These are phyloP conservation scores for Kandelia obovata DNA, from an alignment of 345 rosid species.

Conservation along the genomic window DNA sequence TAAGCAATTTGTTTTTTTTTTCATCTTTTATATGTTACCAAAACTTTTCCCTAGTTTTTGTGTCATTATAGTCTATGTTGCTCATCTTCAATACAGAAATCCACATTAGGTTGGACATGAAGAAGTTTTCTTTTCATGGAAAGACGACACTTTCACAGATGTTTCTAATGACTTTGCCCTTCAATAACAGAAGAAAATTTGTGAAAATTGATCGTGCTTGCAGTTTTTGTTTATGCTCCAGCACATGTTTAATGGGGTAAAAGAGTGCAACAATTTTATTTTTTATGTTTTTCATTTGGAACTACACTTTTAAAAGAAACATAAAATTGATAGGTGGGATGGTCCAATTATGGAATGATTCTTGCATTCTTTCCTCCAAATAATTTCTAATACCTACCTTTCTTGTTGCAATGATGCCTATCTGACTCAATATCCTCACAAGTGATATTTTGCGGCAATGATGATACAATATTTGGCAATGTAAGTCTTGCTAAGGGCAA, in stretches of 20 bases:
- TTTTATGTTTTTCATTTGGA: neutral
- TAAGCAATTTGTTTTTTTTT: conserved; percentile 31
- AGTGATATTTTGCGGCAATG: conserved; percentile 94
- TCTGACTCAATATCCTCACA: conserved; percentile 86
- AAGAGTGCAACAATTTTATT: neutral
- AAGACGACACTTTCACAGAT: neutral
- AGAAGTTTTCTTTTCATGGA: neutral
- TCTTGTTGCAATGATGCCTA: conserved; percentile 21
- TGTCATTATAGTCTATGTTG: no score
- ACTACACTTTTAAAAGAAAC: neutral
- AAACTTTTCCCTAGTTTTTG: neutral
- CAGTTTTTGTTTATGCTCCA: neutral
- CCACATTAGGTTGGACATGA: neutral
- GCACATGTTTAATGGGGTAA: neutral
- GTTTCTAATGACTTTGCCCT: no score
- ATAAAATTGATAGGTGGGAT: neutral
- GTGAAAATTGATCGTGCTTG: no score
- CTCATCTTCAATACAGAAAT: no score
- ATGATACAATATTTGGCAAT: conserved; percentile 75
- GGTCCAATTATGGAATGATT: neutral
- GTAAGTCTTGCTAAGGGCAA: conserved; percentile 57
- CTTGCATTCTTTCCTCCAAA: neutral
- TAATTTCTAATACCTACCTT: neutral
- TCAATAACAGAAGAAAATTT: no score
- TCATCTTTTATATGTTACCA: neutral